Percentiles rank a stretch among this genome's conserved stretches.
These are phyloP conservation scores for Kalmusia sp. DNA, from an alignment of 2,329 filamentous ascomycete genomes.

Conservation along the genomic window DNA sequence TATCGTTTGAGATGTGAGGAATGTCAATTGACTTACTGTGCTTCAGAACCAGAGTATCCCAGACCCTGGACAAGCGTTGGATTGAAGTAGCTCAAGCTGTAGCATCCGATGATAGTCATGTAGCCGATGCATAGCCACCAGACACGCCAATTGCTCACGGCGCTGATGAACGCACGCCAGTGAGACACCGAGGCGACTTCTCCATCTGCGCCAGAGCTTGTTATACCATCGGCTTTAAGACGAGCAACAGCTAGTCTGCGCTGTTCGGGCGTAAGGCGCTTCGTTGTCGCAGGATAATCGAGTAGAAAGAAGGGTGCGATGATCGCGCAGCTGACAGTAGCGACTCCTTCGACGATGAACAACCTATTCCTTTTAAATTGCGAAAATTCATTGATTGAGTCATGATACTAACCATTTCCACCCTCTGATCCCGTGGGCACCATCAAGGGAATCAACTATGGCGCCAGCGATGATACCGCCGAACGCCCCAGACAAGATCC, in stretches of 20 bases:
- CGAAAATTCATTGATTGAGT: not conserved
- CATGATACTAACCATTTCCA: slow-evolving; percentile 26
- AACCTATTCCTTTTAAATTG: slow-evolving; percentile 20
- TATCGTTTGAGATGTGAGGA: no score
- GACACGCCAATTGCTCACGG: slow-evolving; percentile 29
- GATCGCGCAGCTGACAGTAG: slow-evolving; percentile 26
- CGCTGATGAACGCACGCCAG: slow-evolving; percentile 27
- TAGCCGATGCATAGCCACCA: slow-evolving; percentile 31
- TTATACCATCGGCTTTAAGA: slow-evolving; percentile 32
- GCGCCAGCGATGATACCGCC: slow-evolving; percentile 31
- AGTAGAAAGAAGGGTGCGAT: slow-evolving; percentile 32
- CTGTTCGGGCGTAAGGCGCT: slow-evolving; percentile 53
- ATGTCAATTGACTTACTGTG: slow-evolving; percentile 19
- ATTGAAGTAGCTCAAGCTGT: slow-evolving; percentile 32
- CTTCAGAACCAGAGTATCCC: slow-evolving; percentile 27
- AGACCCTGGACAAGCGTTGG: slow-evolving; percentile 27
- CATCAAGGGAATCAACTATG: slow-evolving; percentile 25
- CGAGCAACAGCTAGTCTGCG: slow-evolving; percentile 43
- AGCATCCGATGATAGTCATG: slow-evolving; percentile 38
- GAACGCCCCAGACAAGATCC: slow-evolving; percentile 29
- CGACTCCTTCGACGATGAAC: slow-evolving; percentile 33
- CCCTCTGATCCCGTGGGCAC: slow-evolving; percentile 25
- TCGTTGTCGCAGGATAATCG: slow-evolving; percentile 43
- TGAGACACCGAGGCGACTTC: slow-evolving; percentile 25
- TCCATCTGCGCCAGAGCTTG: slow-evolving; percentile 24